Conservation (phyloP, 1,284 basidiomycete genomes). For the Vanrija sp. region DNA sequence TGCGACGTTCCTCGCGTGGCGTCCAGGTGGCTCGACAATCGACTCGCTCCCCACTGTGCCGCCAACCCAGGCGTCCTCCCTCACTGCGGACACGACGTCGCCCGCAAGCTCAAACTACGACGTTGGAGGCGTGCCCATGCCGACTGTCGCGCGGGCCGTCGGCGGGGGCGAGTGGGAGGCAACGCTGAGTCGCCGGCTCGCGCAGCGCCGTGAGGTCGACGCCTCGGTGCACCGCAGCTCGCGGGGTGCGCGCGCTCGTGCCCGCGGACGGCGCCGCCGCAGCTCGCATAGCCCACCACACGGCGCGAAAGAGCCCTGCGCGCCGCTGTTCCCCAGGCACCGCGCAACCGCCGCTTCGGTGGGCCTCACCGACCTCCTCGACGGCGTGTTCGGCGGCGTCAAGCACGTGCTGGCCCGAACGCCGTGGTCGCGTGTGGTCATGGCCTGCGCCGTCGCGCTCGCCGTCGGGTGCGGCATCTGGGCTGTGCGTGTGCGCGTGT, state of each 20-base stretch:
- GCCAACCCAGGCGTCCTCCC: slow-evolving; percentile 9
- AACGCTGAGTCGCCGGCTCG: slow-evolving; percentile 34
- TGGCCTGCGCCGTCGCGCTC: slow-evolving; percentile 19
- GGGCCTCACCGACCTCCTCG: slow-evolving; percentile 8
- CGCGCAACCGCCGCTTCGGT: background rate
- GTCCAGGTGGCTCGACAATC: slow-evolving; percentile 8
- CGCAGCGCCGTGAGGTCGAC: slow-evolving; percentile 29
- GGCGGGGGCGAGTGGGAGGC: slow-evolving; percentile 46
- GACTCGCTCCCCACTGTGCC: background rate
- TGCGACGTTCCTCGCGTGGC: slow-evolving; percentile 27
- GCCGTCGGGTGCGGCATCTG: slow-evolving; percentile 20
- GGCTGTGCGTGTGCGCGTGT: slow-evolving; percentile 4
- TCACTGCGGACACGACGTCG: slow-evolving; percentile 13
- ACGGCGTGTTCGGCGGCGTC: slow-evolving; percentile 11
- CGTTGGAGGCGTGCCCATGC: slow-evolving; percentile 22
- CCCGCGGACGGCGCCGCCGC: background rate
- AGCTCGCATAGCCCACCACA: background rate
- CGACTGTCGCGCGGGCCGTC: slow-evolving; percentile 35
- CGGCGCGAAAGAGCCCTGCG: background rate
- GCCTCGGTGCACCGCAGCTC: slow-evolving; percentile 4
- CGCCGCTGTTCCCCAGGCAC: slow-evolving; percentile 12
- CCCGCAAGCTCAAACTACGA: slow-evolving; percentile 14
- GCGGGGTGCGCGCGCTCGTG: background rate
- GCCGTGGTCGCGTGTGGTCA: slow-evolving; percentile 8
- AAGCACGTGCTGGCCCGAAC: background rate